Evolutionary conservation across 176 grass and related monocot species (phyloP), one percentile per base, ranked within the genome.

Genomic region (Lolium perenne): DNA sequence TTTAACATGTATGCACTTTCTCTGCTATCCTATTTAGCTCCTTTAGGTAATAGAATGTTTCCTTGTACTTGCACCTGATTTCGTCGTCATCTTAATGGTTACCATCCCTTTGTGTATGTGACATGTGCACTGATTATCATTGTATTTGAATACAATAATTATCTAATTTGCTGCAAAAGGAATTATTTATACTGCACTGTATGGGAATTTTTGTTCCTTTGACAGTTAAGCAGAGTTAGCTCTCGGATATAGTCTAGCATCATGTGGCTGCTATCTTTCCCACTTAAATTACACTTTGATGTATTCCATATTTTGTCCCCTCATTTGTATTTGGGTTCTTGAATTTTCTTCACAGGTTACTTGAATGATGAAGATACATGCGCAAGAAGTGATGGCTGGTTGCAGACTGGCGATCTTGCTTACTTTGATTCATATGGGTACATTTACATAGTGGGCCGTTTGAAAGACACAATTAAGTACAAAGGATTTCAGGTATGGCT

Each of bases 381-480:
- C 20, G 48, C 54, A 60, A 80, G 68, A 61, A 84, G 82, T 0
- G 77, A 83, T 86, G 86, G 88, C 53, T 98, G 96, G 96, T 82
- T 98, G 43, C 86, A 1, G 61, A 98, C 96, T 29, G 96, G 96
- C 55, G 96, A 98, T 49, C 57, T 91, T 80, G 95, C 91, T 60
- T 92, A 87, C 89, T 95, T 98, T 74, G 95, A 98, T 89, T 77
- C 84, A 56, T 93, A 98, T 81, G 93, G 95, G 49, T 92, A 86
- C 71, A 73, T 98, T 74, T 92, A 91, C 83, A 91, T 98, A 80
- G 79, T 92, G 79, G 93, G 86, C 81, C 91, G 96, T 43, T 82
- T 94, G 86, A 98, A 98, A 88, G 96, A 98, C 48, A 92, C 89
- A 51, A 95, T 98, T 68, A 98, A 98, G 59, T 95, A 98, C 81